Evolutionary conservation across 177 flowering plant species (phyloP).

Genomic region (Telopea speciosissima): DNA sequence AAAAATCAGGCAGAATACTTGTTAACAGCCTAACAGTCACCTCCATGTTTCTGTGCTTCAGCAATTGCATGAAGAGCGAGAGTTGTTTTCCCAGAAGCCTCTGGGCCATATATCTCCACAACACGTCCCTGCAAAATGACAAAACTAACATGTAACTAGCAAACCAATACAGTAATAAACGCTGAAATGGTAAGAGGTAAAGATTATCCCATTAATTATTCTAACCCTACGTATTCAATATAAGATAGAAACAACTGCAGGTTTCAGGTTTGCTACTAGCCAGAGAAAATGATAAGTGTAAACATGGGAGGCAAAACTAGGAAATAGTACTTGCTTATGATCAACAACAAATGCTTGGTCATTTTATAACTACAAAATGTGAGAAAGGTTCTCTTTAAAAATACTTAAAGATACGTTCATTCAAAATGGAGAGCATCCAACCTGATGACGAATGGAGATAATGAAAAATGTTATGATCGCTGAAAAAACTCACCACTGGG

Average conservation of each 20-base stretch:
- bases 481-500: not conserved
- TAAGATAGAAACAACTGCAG: not conserved
- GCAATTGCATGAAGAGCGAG: conserved; percentile 56
- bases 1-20: not conserved
- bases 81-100: conserved; percentile 96
- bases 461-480: not conserved
- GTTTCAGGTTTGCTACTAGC: not conserved
- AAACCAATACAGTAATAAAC: not conserved
- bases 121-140: conserved; percentile 70
- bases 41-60: conserved; percentile 61
- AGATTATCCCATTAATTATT: not conserved
- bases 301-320: not conserved
- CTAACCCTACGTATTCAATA: not conserved
- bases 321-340: not conserved
- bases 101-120: conserved; percentile 93
- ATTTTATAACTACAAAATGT: not conserved
- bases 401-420: not conserved
- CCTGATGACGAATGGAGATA: not conserved
- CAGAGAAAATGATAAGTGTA: not conserved
- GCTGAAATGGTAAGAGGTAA: not conserved
- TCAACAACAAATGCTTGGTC: not conserved
- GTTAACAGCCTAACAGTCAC: conserved; percentile 22
- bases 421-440: not conserved
- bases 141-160: not conserved
- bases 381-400: not conserved